Base-by-base conservation (phyloP, 2,329 filamentous ascomycete genomes). In the Corniculantispora saksenae region DNA sequence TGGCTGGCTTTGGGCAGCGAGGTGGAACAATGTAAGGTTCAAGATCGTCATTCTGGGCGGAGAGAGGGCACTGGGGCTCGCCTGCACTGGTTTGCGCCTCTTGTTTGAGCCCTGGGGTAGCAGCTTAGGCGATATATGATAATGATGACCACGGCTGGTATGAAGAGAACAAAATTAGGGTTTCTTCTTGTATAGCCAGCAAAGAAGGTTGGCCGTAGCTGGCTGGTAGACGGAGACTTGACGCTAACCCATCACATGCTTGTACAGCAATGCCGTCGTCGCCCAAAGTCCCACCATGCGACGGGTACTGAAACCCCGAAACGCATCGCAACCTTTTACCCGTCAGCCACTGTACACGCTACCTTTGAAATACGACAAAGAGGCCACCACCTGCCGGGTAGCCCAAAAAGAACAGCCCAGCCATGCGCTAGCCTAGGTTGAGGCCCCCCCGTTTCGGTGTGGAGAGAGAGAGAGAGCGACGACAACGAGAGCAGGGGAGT, bases 231-330 rank as follows among this genome's bases (percentile, higher is more conserved):
- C 12, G n/a, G 23, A 29, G 17, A 40, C 53, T 56, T 17, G 13
- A 56, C 35, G 53, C 53, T 21, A 43, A 29, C n/a, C 13, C 40
- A 45, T 58, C 55, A 58, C 55, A 55, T 55, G 51, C 51, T 55
- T 55, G 17, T 21, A 17, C 32, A 38, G 23, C 29, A 17, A 9
- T 25, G 25, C 19, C 23, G 17, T 13, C 51, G 27, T 19, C 35
- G 27, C 23, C 32, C 27, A 35, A 21, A n/a, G 29, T 29, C 27
- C 17, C 51, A n/a, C 27, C 19, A 27, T 19, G 29, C 12, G 32
- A 55, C 29, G 51, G 51, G n/a, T 55, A 21, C 29, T 5, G n/a
- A 32, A 38, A 23, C 51, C 19, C 51, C 29, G 51, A 55, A 32
- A 35, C 29, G 29, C 17, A 21, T 23, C 13, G 19, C 29, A 17